Evolutionary conservation across 345 rosid genomes (phyloP).

Genomic region (Clarkia xantiana): DNA sequence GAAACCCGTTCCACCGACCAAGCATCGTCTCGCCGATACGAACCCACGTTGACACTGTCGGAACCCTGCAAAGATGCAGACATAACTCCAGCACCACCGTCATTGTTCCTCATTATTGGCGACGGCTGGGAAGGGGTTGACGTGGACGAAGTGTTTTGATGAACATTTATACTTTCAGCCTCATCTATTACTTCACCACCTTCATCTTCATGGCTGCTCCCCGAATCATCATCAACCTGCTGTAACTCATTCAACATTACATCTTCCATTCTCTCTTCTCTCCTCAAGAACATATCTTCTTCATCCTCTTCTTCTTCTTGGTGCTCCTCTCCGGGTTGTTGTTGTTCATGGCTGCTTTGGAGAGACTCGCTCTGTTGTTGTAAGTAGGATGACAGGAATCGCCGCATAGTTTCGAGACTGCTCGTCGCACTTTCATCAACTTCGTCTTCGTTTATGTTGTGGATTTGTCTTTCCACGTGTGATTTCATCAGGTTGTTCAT

Average conservation of each 20-base stretch:
- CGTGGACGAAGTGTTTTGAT: slow-evolving; percentile 15
- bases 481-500: slow-evolving; percentile 53
- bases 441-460: slow-evolving; percentile 8
- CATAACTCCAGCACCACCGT: no score
- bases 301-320: slow-evolving; percentile 9
- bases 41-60: no score
- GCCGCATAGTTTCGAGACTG: slow-evolving; percentile 6
- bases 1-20: slow-evolving; percentile 22
- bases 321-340: neutral
- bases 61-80: slow-evolving; percentile 2
- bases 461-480: slow-evolving; percentile 27
- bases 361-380: slow-evolving; percentile 2
- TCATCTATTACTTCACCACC: slow-evolving; percentile 4
- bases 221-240: slow-evolving; percentile 7
- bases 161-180: slow-evolving; percentile 7
- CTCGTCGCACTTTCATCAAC: slow-evolving; percentile 9
- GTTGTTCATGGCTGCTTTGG: slow-evolving; percentile 2
- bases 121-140: slow-evolving; percentile 16
- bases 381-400: slow-evolving; percentile 8
- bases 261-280: slow-evolving; percentile 21
- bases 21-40: slow-evolving; percentile 11
- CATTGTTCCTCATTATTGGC: neutral
- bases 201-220: slow-evolving; percentile 4
- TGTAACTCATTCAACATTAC: slow-evolving; percentile 11
- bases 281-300: slow-evolving; percentile 9